Base-by-base conservation (phyloP, 2,329 filamentous ascomycete genomes). In the Sporothrix schenckii region DNA sequence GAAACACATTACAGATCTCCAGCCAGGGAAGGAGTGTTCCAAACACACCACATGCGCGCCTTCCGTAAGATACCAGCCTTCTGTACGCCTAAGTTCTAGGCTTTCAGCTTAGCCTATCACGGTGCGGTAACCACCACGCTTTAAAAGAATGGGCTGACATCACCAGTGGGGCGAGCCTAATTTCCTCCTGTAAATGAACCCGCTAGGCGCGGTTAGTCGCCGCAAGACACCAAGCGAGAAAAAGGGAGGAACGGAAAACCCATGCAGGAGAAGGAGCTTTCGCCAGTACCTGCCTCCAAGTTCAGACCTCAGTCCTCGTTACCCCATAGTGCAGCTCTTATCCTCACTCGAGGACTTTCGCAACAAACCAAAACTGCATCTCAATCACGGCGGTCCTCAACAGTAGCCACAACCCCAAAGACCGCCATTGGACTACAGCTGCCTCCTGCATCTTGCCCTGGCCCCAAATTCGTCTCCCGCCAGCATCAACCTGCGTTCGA, bases 81-180 rank as follows among this genome's bases (percentile, higher is more conserved):
- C 63, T 21, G n/a, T 53, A 24, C 14, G 27, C 39, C 60, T 3
- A 3, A 9, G 24, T 49, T 65, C 60, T 14, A n/a, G 24, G n/a
- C 21, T 30, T 21, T 24, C 50, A 58, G 54, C 24, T 53, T 53
- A 53, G 63, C 69, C 69, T 70, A 63, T 63, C 69, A 68, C 47
- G 24, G 30, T 39, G 27, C 41, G 54, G 54, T 27, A 21, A 44
- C 14, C 34, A 6, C 21, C 1, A 24, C 60, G 30, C 49, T 24
- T 67, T 30, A 27, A 50, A 41, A 39, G 66, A 47, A 50, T 49
- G 58, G 56, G 53, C 52, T 66, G 68, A 73, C 72, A 72, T 72
- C 72, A 72, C 68, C 52, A 60, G 72, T 72, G 72, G 72, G 58
- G 61, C 58, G 24, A 34, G 69, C 63, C 65, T 60, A 70, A 72